These are phyloP conservation scores for Talaromyces pinophilus DNA, from an alignment of 2,329 filamentous ascomycete species.

Conservation along the genomic window DNA sequence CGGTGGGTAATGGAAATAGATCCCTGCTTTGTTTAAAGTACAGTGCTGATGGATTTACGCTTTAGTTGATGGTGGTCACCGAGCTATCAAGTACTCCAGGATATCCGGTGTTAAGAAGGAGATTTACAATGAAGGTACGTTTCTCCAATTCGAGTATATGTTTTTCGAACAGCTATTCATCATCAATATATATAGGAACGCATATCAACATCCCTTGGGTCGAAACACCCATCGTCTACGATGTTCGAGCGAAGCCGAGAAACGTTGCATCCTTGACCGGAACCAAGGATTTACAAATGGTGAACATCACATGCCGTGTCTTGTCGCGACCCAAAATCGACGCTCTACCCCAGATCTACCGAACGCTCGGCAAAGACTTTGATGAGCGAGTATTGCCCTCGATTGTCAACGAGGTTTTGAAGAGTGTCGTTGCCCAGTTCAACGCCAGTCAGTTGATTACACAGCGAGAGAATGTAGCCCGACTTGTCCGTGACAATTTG, in stretches of 20 bases:
- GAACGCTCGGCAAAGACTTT: constrained; percentile 92
- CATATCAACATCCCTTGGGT: constrained; percentile 95
- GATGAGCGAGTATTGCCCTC: constrained; percentile 95
- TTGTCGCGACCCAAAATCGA: constrained; percentile 86
- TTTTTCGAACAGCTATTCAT: neutral
- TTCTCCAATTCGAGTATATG: neutral
- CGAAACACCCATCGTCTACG: constrained; percentile 94
- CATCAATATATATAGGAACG: constrained; percentile 63
- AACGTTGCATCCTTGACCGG: constrained; percentile 96
- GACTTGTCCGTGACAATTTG: constrained; percentile 88
- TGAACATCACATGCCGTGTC: constrained; percentile 99
- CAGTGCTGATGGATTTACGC: constrained; percentile 9
- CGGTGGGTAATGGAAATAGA: constrained; percentile 47
- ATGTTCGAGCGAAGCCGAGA: constrained; percentile 95
- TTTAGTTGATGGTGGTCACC: constrained; percentile 91
- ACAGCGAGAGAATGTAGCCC: constrained; percentile 94
- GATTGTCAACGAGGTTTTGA: constrained; percentile 97
- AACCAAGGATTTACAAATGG: constrained; percentile 99
- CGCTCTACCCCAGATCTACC: constrained; percentile 93
- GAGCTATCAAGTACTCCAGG: constrained; percentile 97
- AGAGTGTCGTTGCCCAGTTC: constrained; percentile 98
- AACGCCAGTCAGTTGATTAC: constrained; percentile 98
- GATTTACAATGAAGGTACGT: constrained; percentile 87
- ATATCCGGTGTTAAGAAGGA: constrained; percentile 91
- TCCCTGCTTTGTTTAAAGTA: neutral